A percentile compares a stretch with the other conserved stretches of the same genome.
Conservation (phyloP, 2,329 filamentous ascomycete genomes). For the Colletotrichum ledebouriae region DNA sequence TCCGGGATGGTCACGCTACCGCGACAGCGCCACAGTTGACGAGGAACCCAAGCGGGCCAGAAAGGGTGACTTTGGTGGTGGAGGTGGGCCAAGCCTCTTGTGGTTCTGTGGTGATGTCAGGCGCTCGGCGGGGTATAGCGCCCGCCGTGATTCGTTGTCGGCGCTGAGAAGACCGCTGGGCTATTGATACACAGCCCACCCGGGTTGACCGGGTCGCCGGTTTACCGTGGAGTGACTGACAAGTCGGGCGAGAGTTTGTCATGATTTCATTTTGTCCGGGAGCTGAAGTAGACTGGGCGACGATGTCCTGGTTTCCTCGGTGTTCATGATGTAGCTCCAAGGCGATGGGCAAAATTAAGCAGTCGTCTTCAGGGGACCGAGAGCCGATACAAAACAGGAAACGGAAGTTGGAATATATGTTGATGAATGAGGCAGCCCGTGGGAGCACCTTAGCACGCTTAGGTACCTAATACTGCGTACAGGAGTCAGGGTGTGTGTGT, state of each 20-base stretch:
- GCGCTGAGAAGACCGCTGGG: conserved; percentile 7
- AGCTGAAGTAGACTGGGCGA: background rate
- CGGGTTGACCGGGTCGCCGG: conserved; percentile 7
- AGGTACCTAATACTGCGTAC: no score
- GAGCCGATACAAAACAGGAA: background rate
- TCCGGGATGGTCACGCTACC: conserved; percentile 24
- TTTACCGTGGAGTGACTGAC: conserved; percentile 9
- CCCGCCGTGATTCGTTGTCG: conserved; percentile 20
- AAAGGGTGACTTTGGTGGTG: background rate
- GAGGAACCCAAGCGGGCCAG: conserved; percentile 22
- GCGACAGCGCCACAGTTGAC: conserved; percentile 27
- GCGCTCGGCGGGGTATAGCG: conserved; percentile 7
- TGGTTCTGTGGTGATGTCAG: conserved; percentile 36
- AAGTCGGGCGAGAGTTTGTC: conserved; percentile 3
- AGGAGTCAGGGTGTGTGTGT: background rate
- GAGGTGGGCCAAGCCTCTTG: conserved; percentile 25
- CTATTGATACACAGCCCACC: conserved; percentile 34
- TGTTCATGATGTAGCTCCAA: no score
- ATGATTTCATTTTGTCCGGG: background rate
- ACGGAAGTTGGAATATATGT: background rate
- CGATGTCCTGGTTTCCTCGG: no score
- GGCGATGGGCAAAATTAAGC: no score
- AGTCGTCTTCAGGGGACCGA: background rate
- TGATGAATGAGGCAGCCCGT: conserved; percentile 1
- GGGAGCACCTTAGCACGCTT: background rate